These are phyloP conservation scores for Phycomyces blakesleeanus DNA, from an alignment of 192 early-diverging fungal species.

Conservation along the genomic window DNA sequence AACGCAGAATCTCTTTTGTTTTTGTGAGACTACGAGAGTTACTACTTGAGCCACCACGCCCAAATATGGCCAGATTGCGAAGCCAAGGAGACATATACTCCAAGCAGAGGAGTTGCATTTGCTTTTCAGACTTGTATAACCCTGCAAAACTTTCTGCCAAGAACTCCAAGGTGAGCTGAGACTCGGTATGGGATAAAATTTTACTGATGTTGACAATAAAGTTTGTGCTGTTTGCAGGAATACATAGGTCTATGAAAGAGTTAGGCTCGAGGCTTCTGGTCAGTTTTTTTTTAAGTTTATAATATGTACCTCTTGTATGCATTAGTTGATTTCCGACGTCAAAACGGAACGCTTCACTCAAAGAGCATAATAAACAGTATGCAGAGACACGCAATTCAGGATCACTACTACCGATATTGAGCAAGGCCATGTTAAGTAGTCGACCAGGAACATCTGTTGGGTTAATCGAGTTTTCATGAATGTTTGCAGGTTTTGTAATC, in stretches of 20 bases:
- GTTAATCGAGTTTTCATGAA: constrained; percentile 62
- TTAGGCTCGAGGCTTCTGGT: too few relatives aligned
- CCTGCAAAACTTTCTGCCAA: constrained; percentile 77
- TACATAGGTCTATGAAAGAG: constrained; percentile 77
- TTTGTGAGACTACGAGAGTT: constrained; percentile 44
- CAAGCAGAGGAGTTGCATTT: constrained; percentile 68
- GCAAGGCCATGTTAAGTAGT: constrained; percentile 84
- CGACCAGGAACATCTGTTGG: constrained; percentile 87
- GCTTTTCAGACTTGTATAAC: constrained; percentile 61
- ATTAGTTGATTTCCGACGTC: constrained; percentile 70
- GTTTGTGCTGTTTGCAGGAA: constrained; percentile 77
- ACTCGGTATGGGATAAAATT: constrained; percentile 63
- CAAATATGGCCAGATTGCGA: constrained; percentile 62
- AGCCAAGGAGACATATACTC: constrained; percentile 90
- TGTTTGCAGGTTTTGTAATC: constrained; percentile 44
- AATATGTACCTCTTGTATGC: constrained; percentile 53
- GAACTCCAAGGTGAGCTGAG: constrained; percentile 83
- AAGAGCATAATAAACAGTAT: constrained; percentile 85
- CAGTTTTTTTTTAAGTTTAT: too few relatives aligned
- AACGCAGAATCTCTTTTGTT: constrained; percentile 67
- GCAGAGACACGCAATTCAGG: constrained; percentile 72
- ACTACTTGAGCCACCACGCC: constrained; percentile 28
- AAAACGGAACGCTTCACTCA: constrained; percentile 74
- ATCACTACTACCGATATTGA: constrained; percentile 80
- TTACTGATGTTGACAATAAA: constrained; percentile 78